Percentiles rank a stretch among this genome's conserved stretches.
phyloP scores from a whole-genome alignment of 805 yeast genomes.

The Jamesozyma piceae region DNA sequence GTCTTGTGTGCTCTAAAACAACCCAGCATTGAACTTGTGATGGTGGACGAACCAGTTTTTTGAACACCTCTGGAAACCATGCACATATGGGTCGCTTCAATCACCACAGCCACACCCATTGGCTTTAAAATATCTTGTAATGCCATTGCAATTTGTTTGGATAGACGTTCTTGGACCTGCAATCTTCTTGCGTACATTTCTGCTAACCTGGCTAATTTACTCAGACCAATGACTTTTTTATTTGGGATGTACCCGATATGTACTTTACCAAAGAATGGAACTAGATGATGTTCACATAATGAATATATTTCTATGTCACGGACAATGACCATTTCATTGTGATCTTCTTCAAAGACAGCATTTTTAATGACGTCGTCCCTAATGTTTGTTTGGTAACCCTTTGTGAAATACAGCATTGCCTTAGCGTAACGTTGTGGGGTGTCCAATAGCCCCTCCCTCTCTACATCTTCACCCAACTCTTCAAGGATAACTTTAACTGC shows the following conservation, averaged over 20 bases:
- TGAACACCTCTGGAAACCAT: conserved; percentile 98
- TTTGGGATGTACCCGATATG: conserved; percentile 98
- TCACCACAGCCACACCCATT: conserved; percentile 95
- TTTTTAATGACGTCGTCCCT: conserved; percentile 77
- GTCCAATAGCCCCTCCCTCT: conserved; percentile 80
- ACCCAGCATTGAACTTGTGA: conserved; percentile 95
- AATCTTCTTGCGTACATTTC: conserved; percentile 93
- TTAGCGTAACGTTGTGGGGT: conserved; percentile 95
- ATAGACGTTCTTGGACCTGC: conserved; percentile 95
- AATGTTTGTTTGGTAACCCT: conserved; percentile 92
- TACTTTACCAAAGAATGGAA: conserved; percentile 94
- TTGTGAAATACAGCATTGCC: conserved; percentile 91
- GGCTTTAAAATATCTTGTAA: conserved; percentile 84
- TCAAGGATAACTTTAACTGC: conserved; percentile 67
- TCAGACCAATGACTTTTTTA: conserved; percentile 82
- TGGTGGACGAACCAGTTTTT: conserved; percentile 86
- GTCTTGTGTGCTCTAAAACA: conserved; percentile 93
- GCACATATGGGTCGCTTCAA: conserved; percentile 97
- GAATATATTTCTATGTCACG: conserved; percentile 88
- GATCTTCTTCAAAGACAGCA: conserved; percentile 96
- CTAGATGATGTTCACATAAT: conserved; percentile 94
- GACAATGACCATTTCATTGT: conserved; percentile 97
- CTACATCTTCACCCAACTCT: conserved; percentile 86
- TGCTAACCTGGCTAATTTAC: conserved; percentile 89
- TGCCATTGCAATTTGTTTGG: conserved; percentile 97